These are phyloP conservation scores for Puccinia polysora DNA, from an alignment of 1,284 basidiomycete species.

Conservation along the genomic window DNA sequence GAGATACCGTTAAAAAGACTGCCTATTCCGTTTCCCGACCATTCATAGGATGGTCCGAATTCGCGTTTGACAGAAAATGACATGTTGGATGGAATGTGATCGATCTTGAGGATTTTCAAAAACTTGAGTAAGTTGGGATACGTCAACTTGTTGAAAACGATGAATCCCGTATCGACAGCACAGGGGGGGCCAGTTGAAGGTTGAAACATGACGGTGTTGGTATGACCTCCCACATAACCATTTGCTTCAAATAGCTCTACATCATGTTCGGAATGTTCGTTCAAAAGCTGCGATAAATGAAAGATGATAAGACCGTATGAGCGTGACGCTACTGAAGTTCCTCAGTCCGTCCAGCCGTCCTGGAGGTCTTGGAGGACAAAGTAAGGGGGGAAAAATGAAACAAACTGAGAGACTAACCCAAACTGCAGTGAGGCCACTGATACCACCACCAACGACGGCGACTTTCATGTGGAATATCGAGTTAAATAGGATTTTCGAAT, in stretches of 20 bases:
- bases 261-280: slow-evolving; percentile 71
- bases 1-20: slow-evolving; percentile 65
- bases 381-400: neutral
- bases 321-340: no score
- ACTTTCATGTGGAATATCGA: no score
- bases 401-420: slow-evolving; percentile 60
- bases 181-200: slow-evolving; percentile 1
- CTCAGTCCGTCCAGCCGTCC: neutral
- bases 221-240: slow-evolving; percentile 68
- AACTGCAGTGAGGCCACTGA: slow-evolving; percentile 69
- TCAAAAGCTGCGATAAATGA: slow-evolving; percentile 59
- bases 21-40: slow-evolving; percentile 64
- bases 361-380: slow-evolving; percentile 2
- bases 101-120: slow-evolving; percentile 60
- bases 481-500: no score
- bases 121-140: slow-evolving; percentile 78
- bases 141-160: slow-evolving; percentile 66
- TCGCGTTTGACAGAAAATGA: slow-evolving; percentile 72
- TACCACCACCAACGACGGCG: slow-evolving; percentile 73
- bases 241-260: slow-evolving; percentile 74
- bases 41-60: slow-evolving; percentile 62
- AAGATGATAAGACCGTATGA: no score
- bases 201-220: slow-evolving; percentile 65
- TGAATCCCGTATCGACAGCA: slow-evolving; percentile 46
- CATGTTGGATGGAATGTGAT: slow-evolving; percentile 66